A percentile compares a stretch with the other conserved stretches of the same genome.
Evolutionary conservation across 2,329 filamentous ascomycete species (phyloP).

Genomic region (Thielaviopsis euricoi): DNA sequence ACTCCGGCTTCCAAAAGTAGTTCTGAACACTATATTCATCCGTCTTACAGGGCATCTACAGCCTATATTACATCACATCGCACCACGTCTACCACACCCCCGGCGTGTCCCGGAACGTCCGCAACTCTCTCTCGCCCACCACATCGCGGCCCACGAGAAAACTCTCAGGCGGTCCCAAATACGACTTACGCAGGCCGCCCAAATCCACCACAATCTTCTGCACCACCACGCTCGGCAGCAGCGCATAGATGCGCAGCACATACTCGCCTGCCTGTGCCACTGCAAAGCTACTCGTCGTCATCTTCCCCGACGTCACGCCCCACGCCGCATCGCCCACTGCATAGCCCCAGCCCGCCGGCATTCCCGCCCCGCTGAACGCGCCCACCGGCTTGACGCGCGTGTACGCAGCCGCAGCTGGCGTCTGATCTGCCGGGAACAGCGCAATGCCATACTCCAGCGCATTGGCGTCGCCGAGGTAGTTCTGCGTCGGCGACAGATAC

Average conservation of each 20-base stretch:
- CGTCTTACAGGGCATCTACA: too few species aligned
- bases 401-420: constrained; percentile 16
- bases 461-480: constrained; percentile 32
- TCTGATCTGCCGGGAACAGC: constrained; percentile 22
- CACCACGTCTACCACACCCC: background rate
- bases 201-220: constrained; percentile 40
- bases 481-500: constrained; percentile 34
- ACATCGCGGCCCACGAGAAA: constrained; percentile 27
- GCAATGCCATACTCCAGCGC: constrained; percentile 35
- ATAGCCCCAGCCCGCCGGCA: constrained; percentile 26
- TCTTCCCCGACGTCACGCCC: constrained; percentile 25
- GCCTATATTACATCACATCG: too few species aligned
- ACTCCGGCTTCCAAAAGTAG: too few species aligned
- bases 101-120: background rate
- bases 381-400: constrained; percentile 26
- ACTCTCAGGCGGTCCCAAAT: constrained; percentile 40
- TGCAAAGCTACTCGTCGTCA: constrained; percentile 28
- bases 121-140: constrained; percentile 15
- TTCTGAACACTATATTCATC: too few species aligned
- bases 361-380: constrained; percentile 22
- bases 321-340: constrained; percentile 30
- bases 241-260: constrained; percentile 32
- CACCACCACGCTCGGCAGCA: constrained; percentile 35
- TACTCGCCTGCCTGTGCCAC: constrained; percentile 27
- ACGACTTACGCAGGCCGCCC: constrained; percentile 36